Evolutionary conservation across 495 filamentous ascomycete genomes (phyloP).

Genomic region (Aspergillus leporis): DNA sequence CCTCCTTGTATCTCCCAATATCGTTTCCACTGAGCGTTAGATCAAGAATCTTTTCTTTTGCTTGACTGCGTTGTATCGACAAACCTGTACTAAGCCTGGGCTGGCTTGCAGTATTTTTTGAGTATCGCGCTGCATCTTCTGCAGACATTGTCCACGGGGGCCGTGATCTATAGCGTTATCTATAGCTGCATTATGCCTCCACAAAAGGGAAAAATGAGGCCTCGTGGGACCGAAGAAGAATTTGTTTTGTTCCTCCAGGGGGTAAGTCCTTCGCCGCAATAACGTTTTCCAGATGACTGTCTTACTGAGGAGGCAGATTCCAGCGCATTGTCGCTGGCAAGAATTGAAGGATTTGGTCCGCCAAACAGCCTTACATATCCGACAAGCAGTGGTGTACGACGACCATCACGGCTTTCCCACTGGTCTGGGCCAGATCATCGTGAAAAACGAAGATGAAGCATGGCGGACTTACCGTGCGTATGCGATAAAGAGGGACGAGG

Average conservation of each 20-base stretch:
- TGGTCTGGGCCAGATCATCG: conserved; percentile 48
- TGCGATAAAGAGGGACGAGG: not conserved
- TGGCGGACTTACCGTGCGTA: conserved; percentile 49
- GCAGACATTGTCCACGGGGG: not conserved
- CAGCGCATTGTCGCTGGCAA: conserved; percentile 51
- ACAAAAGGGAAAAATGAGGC: conserved; percentile 31
- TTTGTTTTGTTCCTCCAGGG: conserved; percentile 50
- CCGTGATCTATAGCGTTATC: not conserved
- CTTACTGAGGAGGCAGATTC: conserved; percentile 36
- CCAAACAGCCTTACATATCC: conserved; percentile 48
- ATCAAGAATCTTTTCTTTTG: not conserved
- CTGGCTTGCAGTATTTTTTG: not conserved
- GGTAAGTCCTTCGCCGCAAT: conserved; percentile 26
- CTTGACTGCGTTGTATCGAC: not conserved
- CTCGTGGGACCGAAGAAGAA: conserved; percentile 44
- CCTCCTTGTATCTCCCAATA: not conserved
- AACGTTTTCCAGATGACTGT: not conserved
- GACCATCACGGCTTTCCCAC: conserved; percentile 48
- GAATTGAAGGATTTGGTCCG: conserved; percentile 50
- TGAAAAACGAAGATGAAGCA: conserved; percentile 51
- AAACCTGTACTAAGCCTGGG: not conserved
- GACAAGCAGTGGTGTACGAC: conserved; percentile 51
- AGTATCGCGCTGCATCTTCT: not conserved
- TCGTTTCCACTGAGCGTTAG: not conserved
- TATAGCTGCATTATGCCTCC: conserved; percentile 31